Conservation (phyloP, 257 asterid genomes). For the Salvia rosmarinus region DNA sequence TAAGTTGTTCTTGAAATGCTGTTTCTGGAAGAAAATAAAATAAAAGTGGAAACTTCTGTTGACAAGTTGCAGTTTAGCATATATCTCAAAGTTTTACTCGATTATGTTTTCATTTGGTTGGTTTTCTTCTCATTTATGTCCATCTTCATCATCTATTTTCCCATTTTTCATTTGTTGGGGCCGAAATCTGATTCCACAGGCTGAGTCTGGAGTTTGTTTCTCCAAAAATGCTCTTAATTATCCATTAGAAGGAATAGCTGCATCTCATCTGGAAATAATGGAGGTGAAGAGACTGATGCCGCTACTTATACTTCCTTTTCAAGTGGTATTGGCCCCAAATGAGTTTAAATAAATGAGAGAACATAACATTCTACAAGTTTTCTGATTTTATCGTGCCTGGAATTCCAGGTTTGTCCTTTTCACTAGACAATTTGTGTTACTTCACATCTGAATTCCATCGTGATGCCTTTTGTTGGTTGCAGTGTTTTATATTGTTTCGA, state of each 20-base stretch:
- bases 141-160: conserved; percentile 6
- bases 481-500: conserved; percentile 76
- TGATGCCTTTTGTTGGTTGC: conserved; percentile 40
- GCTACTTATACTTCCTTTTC: conserved; percentile 40
- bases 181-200: conserved; percentile 56
- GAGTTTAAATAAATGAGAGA: conserved; percentile 73
- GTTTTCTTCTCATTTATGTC: background rate
- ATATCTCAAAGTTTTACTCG: conserved; percentile 2
- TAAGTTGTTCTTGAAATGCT: background rate
- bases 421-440: background rate
- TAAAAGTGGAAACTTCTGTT: background rate
- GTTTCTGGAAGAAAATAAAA: background rate
- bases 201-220: conserved; percentile 62
- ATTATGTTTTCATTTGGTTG: background rate
- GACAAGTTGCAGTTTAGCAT: background rate
- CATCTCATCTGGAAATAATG: conserved; percentile 60
- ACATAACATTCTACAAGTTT: conserved; percentile 64
- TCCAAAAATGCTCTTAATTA: conserved; percentile 54
- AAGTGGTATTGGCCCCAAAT: conserved; percentile 57
- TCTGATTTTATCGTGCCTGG: conserved; percentile 67
- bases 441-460: conserved; percentile 18
- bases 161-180: conserved; percentile 1
- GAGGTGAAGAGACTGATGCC: conserved; percentile 48
- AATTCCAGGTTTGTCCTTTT: conserved; percentile 70
- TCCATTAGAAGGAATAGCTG: conserved; percentile 76